Base-by-base conservation (phyloP, 768 basidiomycete species). In the Boletus vermiculosoides region DNA sequence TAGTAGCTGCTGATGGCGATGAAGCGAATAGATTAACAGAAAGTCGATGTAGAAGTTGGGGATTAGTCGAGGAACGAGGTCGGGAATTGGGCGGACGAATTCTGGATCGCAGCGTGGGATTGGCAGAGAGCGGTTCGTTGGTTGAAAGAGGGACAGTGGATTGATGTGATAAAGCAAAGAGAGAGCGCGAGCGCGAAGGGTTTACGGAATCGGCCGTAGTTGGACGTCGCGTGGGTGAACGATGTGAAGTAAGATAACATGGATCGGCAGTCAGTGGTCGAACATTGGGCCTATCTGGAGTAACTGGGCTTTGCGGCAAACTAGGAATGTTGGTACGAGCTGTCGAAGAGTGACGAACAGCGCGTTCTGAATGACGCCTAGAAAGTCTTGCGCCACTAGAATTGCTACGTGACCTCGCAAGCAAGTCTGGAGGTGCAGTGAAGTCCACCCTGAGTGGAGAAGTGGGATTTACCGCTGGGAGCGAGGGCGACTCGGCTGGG, bases 11-110 rank as follows among this genome's bases (percentile, higher is more conserved):
- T 13, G 78, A 69, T 28, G 78, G 73, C 16, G 78, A 73, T 41
- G 77, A 76, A 10, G 81, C 78, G 55, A 89, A 85, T 39, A 88
- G 71, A 62, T 83, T 85, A 59, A 88, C 72, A 10, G 88, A 90
- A 60, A 90, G 71, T 42, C 89, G 83, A 66, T 85, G 86, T 39
- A 90, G 68, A 50, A 89, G 72, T 20, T 87, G 85, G 4, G 89
- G 86, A 58, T 86, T 89, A 22, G 88, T 87, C 34, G 82, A 72
- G 39, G 80, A 74, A 44, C 80, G 78, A 47, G 75, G 76, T 42
- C 78, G 74, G 46, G 75, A 20, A 73, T 78, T 77, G 22, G 71
- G 71, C 55, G 73, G 65, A 55, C 68, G 66, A 45, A 55, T 60
- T 51, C 68, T 57, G 61, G 53, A 55, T 61, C 59, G 56, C 33